phyloP scores from a whole-genome alignment of 2,329 filamentous ascomycete genomes.

The Magnaporthiopsis incrustans region DNA sequence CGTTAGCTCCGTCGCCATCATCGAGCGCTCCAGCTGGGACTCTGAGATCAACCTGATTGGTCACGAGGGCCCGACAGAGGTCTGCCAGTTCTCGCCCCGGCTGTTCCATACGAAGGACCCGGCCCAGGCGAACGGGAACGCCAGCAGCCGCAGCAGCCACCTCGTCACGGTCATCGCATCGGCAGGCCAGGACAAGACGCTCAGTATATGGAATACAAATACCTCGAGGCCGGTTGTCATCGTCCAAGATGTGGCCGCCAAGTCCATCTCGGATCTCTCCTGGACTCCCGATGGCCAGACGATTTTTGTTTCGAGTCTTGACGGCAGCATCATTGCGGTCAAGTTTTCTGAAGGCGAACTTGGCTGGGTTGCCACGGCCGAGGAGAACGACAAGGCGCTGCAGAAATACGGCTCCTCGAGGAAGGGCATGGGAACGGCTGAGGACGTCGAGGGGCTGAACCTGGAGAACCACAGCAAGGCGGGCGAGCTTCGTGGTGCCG shows the following conservation, averaged over 20 bases:
- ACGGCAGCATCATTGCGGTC: slow-evolving; percentile 76
- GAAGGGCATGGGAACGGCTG: slow-evolving; percentile 82
- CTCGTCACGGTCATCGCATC: slow-evolving; percentile 92
- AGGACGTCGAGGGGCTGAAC: slow-evolving; percentile 81
- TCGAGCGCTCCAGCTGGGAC: slow-evolving; percentile 87
- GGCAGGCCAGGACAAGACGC: slow-evolving; percentile 89
- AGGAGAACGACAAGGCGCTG: slow-evolving; percentile 87
- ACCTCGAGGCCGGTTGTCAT: slow-evolving; percentile 87
- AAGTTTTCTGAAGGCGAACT: slow-evolving; percentile 82
- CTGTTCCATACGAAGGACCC: slow-evolving; percentile 73
- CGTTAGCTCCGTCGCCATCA: slow-evolving; percentile 93
- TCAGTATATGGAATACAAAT: slow-evolving; percentile 97
- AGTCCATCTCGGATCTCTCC: slow-evolving; percentile 87
- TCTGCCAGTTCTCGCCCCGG: slow-evolving; percentile 92
- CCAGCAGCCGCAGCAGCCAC: slow-evolving; percentile 26
- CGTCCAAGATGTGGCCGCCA: slow-evolving; percentile 77
- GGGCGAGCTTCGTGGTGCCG: slow-evolving; percentile 79
- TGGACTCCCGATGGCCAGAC: slow-evolving; percentile 91
- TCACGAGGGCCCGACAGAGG: slow-evolving; percentile 93
- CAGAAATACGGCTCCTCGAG: slow-evolving; percentile 87
- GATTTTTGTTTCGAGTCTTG: slow-evolving; percentile 77
- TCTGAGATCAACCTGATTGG: slow-evolving; percentile 96
- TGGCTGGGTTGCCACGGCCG: slow-evolving; percentile 75
- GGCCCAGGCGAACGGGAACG: slow-evolving; percentile 39
- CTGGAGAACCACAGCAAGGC: slow-evolving; percentile 90